Evolutionary conservation across 2,329 filamentous ascomycete species (phyloP), one percentile per base, ranked within the genome.

Genomic region (Sclerotinia subarctica): DNA sequence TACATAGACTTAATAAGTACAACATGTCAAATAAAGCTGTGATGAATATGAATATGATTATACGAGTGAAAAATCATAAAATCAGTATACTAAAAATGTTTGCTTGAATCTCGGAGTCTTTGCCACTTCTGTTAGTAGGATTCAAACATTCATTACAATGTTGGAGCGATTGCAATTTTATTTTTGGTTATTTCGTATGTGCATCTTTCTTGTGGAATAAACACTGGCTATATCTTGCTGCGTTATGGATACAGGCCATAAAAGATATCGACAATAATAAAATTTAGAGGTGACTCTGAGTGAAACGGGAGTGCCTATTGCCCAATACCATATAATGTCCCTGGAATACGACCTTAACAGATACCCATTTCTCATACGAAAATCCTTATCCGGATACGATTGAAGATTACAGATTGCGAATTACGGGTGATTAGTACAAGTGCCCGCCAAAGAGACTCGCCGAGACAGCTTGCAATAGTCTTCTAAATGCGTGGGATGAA

Each of bases 251-350:
- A n/a, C 52, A 54, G 3, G 32, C 21, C 26, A 17, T 21, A 3
- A 54, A 6, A 17, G 4, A n/a, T 26, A 11, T 38, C 19, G 2
- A 11, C 13, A 54, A n/a, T 19, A 32, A 54, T 0, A n/a, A 8
- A 3, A 15, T 11, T n/a, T 5, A 17, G 17, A n/a, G 52, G 3
- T 13, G 10, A 54, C 15, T n/a, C 6, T 24, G 53, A 42, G 32
- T 10, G 11, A 42, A 3, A 57, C 0, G 0, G 4, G 8, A 6
- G n/a, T n/a, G 29, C 6, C 6, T 7, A 19, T 15, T n/a, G 0
- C 13, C 3, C 32, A 54, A 54, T 42, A 11, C 52, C 52, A 29
- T 15, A 2, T n/a, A 15, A 13, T n/a, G 13, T 42, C 5, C 29
- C 21, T 4, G 19, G 1, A 35, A 8, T 0, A 13, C 19, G 32